Evolutionary conservation across 1,139 yeast species (phyloP), one percentile per base, ranked within the genome.

Genomic region (Hansenula lynferdii): DNA sequence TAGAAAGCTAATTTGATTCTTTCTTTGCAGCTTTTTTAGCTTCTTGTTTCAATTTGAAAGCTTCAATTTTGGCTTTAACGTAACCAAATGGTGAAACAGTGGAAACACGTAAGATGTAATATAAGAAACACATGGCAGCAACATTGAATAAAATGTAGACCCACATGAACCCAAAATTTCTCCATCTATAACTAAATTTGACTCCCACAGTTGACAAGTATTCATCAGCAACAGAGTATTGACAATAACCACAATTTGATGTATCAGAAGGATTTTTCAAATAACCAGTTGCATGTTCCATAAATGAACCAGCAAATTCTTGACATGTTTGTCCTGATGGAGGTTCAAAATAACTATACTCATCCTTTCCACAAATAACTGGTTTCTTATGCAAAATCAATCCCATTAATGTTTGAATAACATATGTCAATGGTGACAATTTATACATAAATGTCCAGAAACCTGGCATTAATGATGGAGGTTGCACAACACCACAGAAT

Each of bases 391-490:
- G 84, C 24, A 81, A 59, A 42, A 80, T 43, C 10, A 67, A 44
- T 18, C 75, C 60, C 34, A 80, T 67, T 53, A 81, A 62, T 30
- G 79, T 80, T 39, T 77, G 79, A 38, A 83, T 71, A 48, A 78
- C 67, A 51, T 82, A 84, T 1, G 87, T 80, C 60, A 76, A 74
- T 19, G 92, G 92, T 7, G 85, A 77, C 3, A 73, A 72, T 53
- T 80, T 75, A 64, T 80, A 76, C 85, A 84, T 80, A 66, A 84
- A 86, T 2, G 67, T 70, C 81, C 82, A 83, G 63, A 84, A 82
- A 2, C 80, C 78, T n/a, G 84, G 85, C 73, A 80, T 71, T 41
- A 73, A 62, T 4, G 51, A 41, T 17, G 61, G 63, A 14, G 83
- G 82, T 54, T 78, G 85, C 38, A 77, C 72, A 42, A 80, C 80